Evolutionary conservation across 192 early-diverging fungal species (phyloP), one percentile per base, ranked within the genome.

Genomic region (Anaeromyces robustus): DNA sequence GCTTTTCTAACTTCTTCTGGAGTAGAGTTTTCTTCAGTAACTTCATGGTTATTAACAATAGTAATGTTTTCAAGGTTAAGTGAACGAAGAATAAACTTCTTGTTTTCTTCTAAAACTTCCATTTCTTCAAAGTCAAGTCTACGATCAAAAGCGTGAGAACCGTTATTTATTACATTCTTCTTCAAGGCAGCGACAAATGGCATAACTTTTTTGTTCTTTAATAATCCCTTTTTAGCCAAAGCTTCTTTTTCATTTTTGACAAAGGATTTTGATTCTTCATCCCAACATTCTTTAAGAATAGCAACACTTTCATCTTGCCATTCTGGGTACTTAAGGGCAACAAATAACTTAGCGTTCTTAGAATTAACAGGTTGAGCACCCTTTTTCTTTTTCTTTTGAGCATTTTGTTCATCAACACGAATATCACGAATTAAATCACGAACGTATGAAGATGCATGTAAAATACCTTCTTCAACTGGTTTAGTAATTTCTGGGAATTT

Each of bases 201-300:
- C 96, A 98, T 98, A n/a, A 90, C 92, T 85, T 92, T 92, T 88
- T 97, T 98, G 88, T 98, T 94, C 88, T 96, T 97, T 83, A 94
- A 87, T 84, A 98, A 82, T 41, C 94, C 96, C 79, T 84, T 87
- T 31, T 86, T 82, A 78, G 85, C 88, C 82, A 98, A 87, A 29
- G 88, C 81, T 12, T 86, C 91, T 77, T 93, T 86, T 83, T 93
- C 92, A 82, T 90, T 92, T 80, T 95, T 93, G 81, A 91, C 90
- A 83, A 97, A 93, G 34, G 87, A 85, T 77, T 85, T 82, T 29
- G 77, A 29, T 43, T 78, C 83, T 81, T 83, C 84, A 80, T 91
- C 86, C 77, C 82, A 91, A 29, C 78, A 81, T 22, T 52, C 30
- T 59, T 86, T 85, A 80, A 91, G 78, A 26, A 86, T 81, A 29